Evolutionary conservation across 495 filamentous ascomycete species (phyloP).

Genomic region (Paragyromitra xinjiangensis): DNA sequence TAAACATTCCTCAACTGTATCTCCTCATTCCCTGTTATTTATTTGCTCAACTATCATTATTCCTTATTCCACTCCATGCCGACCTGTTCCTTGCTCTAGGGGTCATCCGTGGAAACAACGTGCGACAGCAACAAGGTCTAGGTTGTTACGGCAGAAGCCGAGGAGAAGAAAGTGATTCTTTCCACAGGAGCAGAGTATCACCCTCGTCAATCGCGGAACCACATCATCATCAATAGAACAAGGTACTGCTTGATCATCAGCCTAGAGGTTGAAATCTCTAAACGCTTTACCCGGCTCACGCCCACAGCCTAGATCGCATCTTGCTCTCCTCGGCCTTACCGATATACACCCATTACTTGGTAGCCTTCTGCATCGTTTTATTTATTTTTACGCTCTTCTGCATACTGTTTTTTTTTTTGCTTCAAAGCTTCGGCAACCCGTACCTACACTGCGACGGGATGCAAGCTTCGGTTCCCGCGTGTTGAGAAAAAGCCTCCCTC

Average conservation of each 20-base stretch:
- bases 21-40: constrained; percentile 8
- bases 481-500: constrained; percentile 7
- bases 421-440: constrained; percentile 8
- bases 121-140: constrained; percentile 26
- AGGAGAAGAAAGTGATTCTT: background rate
- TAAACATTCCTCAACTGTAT: constrained; percentile 2
- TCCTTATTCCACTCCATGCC: background rate
- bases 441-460: constrained; percentile 16
- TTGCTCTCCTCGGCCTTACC: background rate
- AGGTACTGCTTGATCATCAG: constrained; percentile 4
- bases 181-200: background rate
- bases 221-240: constrained; percentile 6
- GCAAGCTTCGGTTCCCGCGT: constrained; percentile 19
- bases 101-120: constrained; percentile 12
- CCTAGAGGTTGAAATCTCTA: constrained; percentile 24
- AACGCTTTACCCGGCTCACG: constrained; percentile 39
- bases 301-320: constrained; percentile 16
- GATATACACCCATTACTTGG: constrained; percentile 5
- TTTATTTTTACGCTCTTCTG: background rate
- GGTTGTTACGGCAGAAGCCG: constrained; percentile 26
- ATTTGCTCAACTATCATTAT: background rate
- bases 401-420: background rate
- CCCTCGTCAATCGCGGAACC: background rate
- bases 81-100: constrained; percentile 9
- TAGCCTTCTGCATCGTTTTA: constrained; percentile 9